phyloP scores from a whole-genome alignment of 495 filamentous ascomycete species.

The Xylaria grammica region DNA sequence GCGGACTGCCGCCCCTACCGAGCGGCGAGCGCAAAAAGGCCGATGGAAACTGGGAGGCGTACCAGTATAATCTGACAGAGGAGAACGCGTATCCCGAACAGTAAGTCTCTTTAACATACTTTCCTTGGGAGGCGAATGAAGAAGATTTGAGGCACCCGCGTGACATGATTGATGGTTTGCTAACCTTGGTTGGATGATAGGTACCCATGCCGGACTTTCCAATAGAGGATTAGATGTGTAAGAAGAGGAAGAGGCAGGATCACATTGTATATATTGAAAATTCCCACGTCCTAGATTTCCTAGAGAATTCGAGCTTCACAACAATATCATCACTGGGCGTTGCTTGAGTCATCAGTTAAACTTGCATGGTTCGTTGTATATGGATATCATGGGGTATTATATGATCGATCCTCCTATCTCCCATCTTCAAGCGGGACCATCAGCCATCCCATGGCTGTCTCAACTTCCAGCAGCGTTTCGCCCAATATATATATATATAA shows the following conservation, averaged over 20 bases:
- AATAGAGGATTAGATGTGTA: constrained; percentile 40
- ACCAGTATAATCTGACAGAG: constrained; percentile 60
- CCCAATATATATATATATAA: neutral
- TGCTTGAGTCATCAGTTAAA: constrained; percentile 1
- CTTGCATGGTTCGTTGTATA: neutral
- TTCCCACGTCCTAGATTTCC: constrained; percentile 30
- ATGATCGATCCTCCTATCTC: neutral
- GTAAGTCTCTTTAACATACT: constrained; percentile 50
- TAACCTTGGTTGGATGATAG: constrained; percentile 28
- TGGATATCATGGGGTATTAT: neutral
- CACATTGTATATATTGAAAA: constrained; percentile 31
- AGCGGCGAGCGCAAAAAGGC: constrained; percentile 59
- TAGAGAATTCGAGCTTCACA: constrained; percentile 16
- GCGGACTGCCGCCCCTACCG: constrained; percentile 84
- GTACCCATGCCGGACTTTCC: constrained; percentile 56
- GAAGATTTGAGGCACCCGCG: too few species aligned
- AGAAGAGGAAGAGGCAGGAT: constrained; percentile 7
- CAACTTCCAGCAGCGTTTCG: neutral
- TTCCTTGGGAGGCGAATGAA: neutral
- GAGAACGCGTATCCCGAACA: constrained; percentile 61
- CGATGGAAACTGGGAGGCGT: constrained; percentile 53
- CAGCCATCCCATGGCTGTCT: neutral
- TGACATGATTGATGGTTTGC: neutral
- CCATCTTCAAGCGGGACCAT: neutral
- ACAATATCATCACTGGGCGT: constrained; percentile 8